Evolutionary conservation across 2,329 filamentous ascomycete species (phyloP).

Genomic region (Ceratocystis destructans): DNA sequence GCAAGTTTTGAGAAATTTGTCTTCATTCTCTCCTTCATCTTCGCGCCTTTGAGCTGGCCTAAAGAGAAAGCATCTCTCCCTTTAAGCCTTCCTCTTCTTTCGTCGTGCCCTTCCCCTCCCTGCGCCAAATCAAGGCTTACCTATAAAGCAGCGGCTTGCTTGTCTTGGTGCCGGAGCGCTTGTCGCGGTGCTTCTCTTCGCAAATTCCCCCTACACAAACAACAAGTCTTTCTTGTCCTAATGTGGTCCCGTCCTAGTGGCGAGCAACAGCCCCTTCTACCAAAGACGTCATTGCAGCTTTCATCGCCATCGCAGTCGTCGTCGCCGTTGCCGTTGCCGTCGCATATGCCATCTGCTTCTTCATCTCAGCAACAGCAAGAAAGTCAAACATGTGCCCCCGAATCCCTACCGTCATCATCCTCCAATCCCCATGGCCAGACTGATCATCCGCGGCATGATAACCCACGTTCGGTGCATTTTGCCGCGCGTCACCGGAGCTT

Average conservation of each 20-base stretch:
- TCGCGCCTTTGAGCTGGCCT: background rate
- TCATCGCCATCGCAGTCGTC: background rate
- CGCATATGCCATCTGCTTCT: background rate
- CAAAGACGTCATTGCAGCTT: background rate
- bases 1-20: background rate
- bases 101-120: background rate
- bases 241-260: background rate
- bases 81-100: background rate
- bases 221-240: too few relatives aligned
- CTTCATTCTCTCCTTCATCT: background rate
- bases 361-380: background rate
- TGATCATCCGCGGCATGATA: background rate
- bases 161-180: background rate
- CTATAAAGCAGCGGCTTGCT: background rate
- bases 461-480: slow-evolving; percentile 6
- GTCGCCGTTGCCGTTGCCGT: background rate
- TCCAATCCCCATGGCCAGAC: background rate
- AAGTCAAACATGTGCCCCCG: background rate
- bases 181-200: background rate
- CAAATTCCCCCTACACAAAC: background rate
- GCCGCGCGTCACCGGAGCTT: slow-evolving; percentile 7
- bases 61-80: background rate
- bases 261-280: slow-evolving; percentile 9
- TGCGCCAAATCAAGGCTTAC: background rate
- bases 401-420: background rate